phyloP scores from a whole-genome alignment of 148 eudicot species.

The Camellia granthamiana region DNA sequence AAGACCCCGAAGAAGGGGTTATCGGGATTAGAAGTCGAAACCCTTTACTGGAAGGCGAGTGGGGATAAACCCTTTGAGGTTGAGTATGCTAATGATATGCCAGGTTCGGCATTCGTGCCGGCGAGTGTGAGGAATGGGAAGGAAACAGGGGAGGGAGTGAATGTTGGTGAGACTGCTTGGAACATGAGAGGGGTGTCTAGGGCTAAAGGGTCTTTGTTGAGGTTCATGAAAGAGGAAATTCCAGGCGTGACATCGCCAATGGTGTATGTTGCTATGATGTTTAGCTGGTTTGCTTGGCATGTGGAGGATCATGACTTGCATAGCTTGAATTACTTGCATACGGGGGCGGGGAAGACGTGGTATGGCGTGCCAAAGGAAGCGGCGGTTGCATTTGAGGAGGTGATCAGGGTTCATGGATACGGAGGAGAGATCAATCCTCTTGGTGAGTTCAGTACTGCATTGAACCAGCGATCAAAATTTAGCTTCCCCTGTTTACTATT shows the following conservation, averaged over 20 bases:
- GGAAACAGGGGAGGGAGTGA: conserved; percentile 38
- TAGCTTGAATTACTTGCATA: conserved; percentile 95
- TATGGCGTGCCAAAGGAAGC: conserved; percentile 94
- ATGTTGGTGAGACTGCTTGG: conserved; percentile 86
- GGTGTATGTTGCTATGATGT: conserved; percentile 95
- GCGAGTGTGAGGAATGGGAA: conserved; percentile 25
- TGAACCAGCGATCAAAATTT: not conserved
- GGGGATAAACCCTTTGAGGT: conserved; percentile 77
- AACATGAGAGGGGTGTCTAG: conserved; percentile 94
- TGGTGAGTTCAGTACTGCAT: conserved; percentile 46
- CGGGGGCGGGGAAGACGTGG: conserved; percentile 93
- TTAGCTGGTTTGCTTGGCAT: conserved; percentile 99
- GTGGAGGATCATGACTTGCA: conserved; percentile 98
- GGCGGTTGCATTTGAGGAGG: conserved; percentile 88
- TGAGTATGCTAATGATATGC: conserved; percentile 98
- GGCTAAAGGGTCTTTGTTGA: conserved; percentile 75
- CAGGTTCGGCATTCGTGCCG: conserved; percentile 74
- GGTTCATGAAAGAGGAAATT: conserved; percentile 96
- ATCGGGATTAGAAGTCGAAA: conserved; percentile 59
- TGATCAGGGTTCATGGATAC: conserved; percentile 79
- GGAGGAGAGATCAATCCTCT: conserved; percentile 96
- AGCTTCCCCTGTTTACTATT: conserved; percentile 20
- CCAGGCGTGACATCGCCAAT: conserved; percentile 98
- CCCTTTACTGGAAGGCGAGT: conserved; percentile 87
- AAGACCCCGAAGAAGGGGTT: conserved; percentile 44